Evolutionary conservation across 2,329 filamentous ascomycete genomes (phyloP), one percentile per base, ranked within the genome.

Genomic region (Fusarium lateritium): DNA sequence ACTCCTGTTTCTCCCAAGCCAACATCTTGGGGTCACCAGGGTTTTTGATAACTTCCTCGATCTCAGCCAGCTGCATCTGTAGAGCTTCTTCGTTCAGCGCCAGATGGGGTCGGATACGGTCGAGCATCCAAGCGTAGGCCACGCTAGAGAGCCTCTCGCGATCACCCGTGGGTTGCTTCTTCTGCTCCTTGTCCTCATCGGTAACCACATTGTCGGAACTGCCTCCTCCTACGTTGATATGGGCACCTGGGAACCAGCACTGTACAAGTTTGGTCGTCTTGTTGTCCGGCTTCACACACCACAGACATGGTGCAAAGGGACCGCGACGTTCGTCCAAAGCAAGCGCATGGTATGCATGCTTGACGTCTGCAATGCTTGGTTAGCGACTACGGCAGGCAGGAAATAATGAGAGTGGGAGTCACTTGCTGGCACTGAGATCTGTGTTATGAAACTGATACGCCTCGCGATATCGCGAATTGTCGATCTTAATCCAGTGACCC

Each of bases 171-270:
- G 50, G 49, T 5, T 46, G 33, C 11, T 22, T 46, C 4, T 42
- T 42, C 5, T 45, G 31, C 10, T 59, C 22, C 40, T 55, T 59
- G 3, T 59, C 40, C 40, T 59, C 42, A 0, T 59, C 56, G 1
- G 40, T 59, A 3, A 45, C 26, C 17, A 34, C 56, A n/a, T 59
- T 59, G 3, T 58, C 54, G 7, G 54, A 51, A 4, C 46, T 62
- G 2, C 59, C 59, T 15, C 59, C 59, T 4, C 59, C 53, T 7
- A 52, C 43, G 14, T 62, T 58, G 21, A 62, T 57, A 15, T 62
- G 59, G 14, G 55, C 59, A 21, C 59, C 53, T 4, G 59, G 59
- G 28, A 62, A 62, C 59, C 59, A 62, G 19, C 54, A 57, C 28
- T 62, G 59, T 0, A 58, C 53, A 3, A 62, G 45, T 7, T 46